These are phyloP conservation scores for Penicillium salamii DNA, from an alignment of 495 filamentous ascomycete species.

Conservation along the genomic window DNA sequence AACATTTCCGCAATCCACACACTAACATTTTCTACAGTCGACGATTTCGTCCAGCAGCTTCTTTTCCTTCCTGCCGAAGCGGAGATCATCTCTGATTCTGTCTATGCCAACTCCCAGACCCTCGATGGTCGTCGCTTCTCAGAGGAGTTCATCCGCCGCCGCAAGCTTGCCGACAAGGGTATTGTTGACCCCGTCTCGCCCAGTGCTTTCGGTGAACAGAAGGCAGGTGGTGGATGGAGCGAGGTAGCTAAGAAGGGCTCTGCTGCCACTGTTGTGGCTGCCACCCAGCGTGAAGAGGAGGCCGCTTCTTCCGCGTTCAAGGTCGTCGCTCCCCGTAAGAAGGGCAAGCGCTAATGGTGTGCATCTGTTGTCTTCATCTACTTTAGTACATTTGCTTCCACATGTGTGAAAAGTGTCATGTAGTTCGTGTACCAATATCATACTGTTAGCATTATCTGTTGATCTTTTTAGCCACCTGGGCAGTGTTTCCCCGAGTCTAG, in stretches of 20 bases:
- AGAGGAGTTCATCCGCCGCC: constrained; percentile 89
- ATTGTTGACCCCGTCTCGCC: constrained; percentile 56
- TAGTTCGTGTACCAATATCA: background rate
- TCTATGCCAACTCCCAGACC: constrained; percentile 79
- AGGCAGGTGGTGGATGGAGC: constrained; percentile 75
- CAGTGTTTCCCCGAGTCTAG: too few species aligned
- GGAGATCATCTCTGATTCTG: constrained; percentile 80
- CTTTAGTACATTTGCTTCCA: background rate
- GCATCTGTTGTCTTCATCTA: background rate
- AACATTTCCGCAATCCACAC: background rate
- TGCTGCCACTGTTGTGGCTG: constrained; percentile 28
- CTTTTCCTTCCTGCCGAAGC: constrained; percentile 70
- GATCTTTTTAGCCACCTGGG: too few species aligned
- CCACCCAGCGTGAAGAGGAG: constrained; percentile 48
- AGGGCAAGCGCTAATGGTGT: constrained; percentile 67
- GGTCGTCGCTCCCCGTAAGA: constrained; percentile 90
- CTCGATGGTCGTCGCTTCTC: constrained; percentile 91
- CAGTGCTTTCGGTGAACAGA: constrained; percentile 43
- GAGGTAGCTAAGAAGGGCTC: constrained; percentile 93
- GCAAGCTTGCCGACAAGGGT: constrained; percentile 87
- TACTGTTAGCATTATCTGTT: background rate
- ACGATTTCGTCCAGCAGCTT: constrained; percentile 74
- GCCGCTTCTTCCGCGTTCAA: constrained; percentile 67
- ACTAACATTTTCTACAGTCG: constrained; percentile 52
- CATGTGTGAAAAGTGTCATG: background rate